Conservation (phyloP, 805 yeast genomes). For the Ogataea paradorogensis region DNA sequence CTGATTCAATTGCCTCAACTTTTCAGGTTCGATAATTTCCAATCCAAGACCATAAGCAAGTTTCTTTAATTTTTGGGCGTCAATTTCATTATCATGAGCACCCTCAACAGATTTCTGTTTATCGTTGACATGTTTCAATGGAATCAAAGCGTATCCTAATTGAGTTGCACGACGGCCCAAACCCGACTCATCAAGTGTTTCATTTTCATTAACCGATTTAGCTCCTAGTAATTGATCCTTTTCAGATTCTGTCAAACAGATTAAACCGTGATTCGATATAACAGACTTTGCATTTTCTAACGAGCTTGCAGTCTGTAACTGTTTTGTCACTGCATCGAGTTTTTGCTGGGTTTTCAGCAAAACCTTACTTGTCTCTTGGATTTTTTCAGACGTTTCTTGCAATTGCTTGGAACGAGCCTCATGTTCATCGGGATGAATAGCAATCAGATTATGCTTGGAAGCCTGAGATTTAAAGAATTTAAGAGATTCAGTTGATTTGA, state of each 20-base stretch:
- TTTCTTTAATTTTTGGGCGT: constrained; percentile 7
- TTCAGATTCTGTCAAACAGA: constrained; percentile 3
- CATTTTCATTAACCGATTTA: constrained; percentile 4
- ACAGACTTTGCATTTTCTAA: constrained; percentile 1
- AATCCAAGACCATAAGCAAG: constrained; percentile 20
- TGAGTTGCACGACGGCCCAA: constrained; percentile 34
- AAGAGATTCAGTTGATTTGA: constrained; percentile 12
- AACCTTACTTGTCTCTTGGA: too few species aligned
- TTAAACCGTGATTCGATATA: background rate
- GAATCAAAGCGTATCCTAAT: constrained; percentile 35
- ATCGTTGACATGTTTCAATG: constrained; percentile 20
- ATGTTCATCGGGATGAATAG: constrained; percentile 7
- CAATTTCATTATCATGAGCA: constrained; percentile 10
- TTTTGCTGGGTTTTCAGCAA: background rate
- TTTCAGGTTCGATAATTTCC: constrained; percentile 15
- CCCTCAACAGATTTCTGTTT: constrained; percentile 26
- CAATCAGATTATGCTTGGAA: constrained; percentile 11
- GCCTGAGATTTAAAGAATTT: constrained; percentile 4
- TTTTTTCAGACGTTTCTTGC: background rate
- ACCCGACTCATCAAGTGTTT: constrained; percentile 26
- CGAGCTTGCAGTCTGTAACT: constrained; percentile 1
- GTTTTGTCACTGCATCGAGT: background rate
- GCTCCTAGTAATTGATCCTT: background rate
- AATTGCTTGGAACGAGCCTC: background rate
- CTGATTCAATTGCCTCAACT: constrained; percentile 14